Percentiles rank a stretch among this genome's conserved stretches.
These are phyloP conservation scores for Strobilomyces confusus DNA, from an alignment of 768 basidiomycete genomes.

Conservation along the genomic window DNA sequence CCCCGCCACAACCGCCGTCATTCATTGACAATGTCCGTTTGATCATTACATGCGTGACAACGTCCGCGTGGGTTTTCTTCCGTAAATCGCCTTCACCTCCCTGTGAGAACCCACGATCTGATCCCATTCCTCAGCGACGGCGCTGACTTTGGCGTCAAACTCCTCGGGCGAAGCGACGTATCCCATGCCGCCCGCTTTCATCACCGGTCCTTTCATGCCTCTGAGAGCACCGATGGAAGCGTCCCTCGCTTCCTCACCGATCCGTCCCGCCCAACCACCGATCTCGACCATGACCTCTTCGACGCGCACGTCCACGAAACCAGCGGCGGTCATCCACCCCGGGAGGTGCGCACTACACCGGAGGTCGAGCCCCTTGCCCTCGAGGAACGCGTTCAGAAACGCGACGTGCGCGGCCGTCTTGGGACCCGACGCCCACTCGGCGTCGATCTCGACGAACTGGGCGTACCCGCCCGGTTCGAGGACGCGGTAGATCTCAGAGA, in stretches of 20 bases:
- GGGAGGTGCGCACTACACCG: slow-evolving; percentile 12
- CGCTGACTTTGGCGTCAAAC: not conserved
- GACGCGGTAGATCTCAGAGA: slow-evolving; percentile 28
- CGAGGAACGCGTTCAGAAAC: slow-evolving; percentile 11
- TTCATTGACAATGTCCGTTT: too few species aligned
- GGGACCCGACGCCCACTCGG: slow-evolving; percentile 12
- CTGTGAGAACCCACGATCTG: slow-evolving; percentile 2
- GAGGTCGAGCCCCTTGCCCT: slow-evolving; percentile 7
- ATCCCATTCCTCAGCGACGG: not conserved
- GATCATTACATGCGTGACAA: not conserved
- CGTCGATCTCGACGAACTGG: slow-evolving; percentile 26
- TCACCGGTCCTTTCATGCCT: not conserved
- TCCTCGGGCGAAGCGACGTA: not conserved
- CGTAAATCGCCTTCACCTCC: slow-evolving; percentile 6
- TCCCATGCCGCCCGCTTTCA: slow-evolving; percentile 1
- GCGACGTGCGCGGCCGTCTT: slow-evolving; percentile 4
- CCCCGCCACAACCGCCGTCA: too few species aligned
- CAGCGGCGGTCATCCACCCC: not conserved
- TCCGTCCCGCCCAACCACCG: not conserved
- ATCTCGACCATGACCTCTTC: not conserved
- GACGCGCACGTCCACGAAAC: not conserved
- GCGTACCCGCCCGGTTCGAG: slow-evolving; percentile 29
- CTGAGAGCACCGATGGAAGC: not conserved
- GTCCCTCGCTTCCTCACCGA: not conserved
- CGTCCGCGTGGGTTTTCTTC: slow-evolving; percentile 3